A percentile compares a stretch with the other conserved stretches of the same genome.
Evolutionary conservation across 768 basidiomycete species (phyloP).

Genomic region (Mycena rosella): DNA sequence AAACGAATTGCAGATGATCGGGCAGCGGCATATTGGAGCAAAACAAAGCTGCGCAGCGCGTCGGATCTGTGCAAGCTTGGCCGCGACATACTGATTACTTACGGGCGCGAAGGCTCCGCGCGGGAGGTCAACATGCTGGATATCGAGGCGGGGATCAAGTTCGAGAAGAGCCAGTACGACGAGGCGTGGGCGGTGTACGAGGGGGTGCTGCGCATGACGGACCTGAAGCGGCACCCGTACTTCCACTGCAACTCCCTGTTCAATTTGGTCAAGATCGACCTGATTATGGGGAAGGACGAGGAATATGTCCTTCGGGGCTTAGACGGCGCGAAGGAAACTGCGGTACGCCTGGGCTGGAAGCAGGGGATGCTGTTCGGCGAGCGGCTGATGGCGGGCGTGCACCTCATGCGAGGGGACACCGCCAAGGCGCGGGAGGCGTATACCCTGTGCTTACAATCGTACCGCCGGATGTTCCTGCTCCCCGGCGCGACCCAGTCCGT

Average conservation of each 20-base stretch:
- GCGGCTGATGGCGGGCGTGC: conserved; percentile 7
- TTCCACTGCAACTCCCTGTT: too few species aligned
- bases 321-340: neutral
- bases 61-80: conserved; percentile 8
- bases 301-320: neutral
- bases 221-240: neutral
- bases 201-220: neutral
- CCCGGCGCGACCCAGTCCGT: conserved; percentile 5
- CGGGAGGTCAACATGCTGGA: conserved; percentile 6
- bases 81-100: neutral
- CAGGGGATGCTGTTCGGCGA: conserved; percentile 1
- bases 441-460: neutral
- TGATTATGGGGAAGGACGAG: neutral
- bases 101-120: neutral
- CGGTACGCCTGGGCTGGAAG: neutral
- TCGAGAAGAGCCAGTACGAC: conserved; percentile 20
- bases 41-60: neutral
- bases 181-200: conserved; percentile 4
- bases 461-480: neutral
- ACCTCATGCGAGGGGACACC: neutral
- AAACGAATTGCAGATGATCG: neutral
- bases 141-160: conserved; percentile 13
- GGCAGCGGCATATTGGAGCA: neutral
- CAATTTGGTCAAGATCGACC: conserved; percentile 7
- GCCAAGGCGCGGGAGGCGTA: neutral